Evolutionary conservation across 2,329 filamentous ascomycete genomes (phyloP), one percentile per base, ranked within the genome.

Genomic region (Cladosporium sp.): DNA sequence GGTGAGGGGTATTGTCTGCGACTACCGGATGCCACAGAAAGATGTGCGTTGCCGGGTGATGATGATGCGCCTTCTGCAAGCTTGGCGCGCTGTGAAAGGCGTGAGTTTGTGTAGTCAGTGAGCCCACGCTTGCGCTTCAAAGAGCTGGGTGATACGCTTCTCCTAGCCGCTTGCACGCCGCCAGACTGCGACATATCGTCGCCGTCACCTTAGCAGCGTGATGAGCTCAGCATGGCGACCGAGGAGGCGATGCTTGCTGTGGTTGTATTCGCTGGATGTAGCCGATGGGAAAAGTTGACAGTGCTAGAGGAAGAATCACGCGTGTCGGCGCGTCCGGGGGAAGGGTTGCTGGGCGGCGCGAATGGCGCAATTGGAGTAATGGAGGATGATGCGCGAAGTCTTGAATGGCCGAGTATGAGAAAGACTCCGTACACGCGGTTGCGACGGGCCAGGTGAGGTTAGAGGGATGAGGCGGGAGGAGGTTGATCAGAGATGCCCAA

Each of bases 111-210:
- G 29, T 51, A 47, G 11, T 51, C 49, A 35, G 41, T 22, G 22
- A 51, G 18, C 29, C 47, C 50, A 22, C 56, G 52, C 51, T 58
- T 58, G 39, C 61, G 59, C 61, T 64, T 64, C 48, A 64, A 53
- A 38, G 59, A 58, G 59, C 53, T 49, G 38, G 60, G 57, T 35
- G 60, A 62, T 18, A 53, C 38, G 51, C 47, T 53, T 45, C 51
- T 48, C 46, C 53, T 43, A 38, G 54, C 46, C 43, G 51, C 54
- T 41, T 54, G 55, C 35, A 57, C 50, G 53, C 56, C 58, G 49
- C 55, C 55, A 38, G 53, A 51, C 53, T 64, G 60, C 60, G 61
- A 62, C 61, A 64, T 64, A 39, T 30, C 51, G 60, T 53, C 60
- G 60, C 60, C 38, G 40, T 29, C 48, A 29, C 48, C 40, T 40